Conservation (phyloP, 768 basidiomycete species). For the Russula sp. region DNA sequence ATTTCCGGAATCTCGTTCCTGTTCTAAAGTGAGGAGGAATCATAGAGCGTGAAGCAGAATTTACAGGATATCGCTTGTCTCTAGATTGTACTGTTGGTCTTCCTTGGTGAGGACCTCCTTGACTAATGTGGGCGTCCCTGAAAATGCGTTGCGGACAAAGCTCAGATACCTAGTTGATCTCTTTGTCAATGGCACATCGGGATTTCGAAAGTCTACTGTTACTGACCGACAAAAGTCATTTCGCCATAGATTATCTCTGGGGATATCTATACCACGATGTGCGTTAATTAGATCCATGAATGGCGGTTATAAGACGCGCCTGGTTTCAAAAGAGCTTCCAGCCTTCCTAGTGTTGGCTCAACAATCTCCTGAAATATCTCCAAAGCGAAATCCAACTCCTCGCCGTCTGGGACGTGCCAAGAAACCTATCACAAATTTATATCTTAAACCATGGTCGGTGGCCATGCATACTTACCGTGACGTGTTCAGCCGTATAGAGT, state of each 20-base stretch:
- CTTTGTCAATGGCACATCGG: not conserved
- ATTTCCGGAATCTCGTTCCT: slow-evolving; percentile 76
- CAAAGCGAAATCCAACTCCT: slow-evolving; percentile 72
- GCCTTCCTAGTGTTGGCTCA: slow-evolving; percentile 50
- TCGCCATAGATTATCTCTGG: slow-evolving; percentile 61
- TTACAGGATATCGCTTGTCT: slow-evolving; percentile 66
- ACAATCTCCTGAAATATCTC: slow-evolving; percentile 62
- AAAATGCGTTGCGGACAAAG: slow-evolving; percentile 67
- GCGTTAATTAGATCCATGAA: slow-evolving; percentile 4
- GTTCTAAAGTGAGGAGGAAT: slow-evolving; percentile 3
- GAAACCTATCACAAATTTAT: slow-evolving; percentile 39
- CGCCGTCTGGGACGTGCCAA: slow-evolving; percentile 70
- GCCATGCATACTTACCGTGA: slow-evolving; percentile 43
- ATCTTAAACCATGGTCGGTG: not conserved
- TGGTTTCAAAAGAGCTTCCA: slow-evolving; percentile 53
- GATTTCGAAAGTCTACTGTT: not conserved
- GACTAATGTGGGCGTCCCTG: slow-evolving; percentile 63
- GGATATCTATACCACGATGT: slow-evolving; percentile 31
- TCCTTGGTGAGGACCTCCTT: slow-evolving; percentile 48
- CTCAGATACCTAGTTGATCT: slow-evolving; percentile 48
- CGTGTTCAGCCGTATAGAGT: slow-evolving; percentile 60
- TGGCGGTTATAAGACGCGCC: slow-evolving; percentile 34
- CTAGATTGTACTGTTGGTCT: slow-evolving; percentile 38
- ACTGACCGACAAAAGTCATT: slow-evolving; percentile 80
- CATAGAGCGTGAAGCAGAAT: slow-evolving; percentile 23